Base-by-base conservation (phyloP, 78 protist species). In the Tieghemostelium lacteum region DNA sequence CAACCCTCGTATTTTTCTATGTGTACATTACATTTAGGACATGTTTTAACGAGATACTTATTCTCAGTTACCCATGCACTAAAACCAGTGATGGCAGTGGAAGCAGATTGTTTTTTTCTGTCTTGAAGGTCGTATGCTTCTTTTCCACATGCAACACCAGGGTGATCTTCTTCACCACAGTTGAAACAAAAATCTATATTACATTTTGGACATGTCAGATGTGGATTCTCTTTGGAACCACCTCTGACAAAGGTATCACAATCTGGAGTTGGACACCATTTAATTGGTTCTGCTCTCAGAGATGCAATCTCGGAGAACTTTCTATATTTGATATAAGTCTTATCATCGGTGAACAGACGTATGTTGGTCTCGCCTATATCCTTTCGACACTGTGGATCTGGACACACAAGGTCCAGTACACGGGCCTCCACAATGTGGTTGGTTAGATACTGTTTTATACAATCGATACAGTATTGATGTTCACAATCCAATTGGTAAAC, bases 1-100 rank as follows among this genome's bases (percentile, higher is more conserved):
- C 93, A 87, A 60, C 93, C 93, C 20, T 87, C 93, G 39, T 72
- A 66, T 58, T 87, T 87, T 45, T 87, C 93, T 20, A 87, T 80
- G 39, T 62, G 60, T 5, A 70, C 24, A 19, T 54, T 37, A 40
- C 88, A 80, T 24, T n/a, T 52, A 24, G 88, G 88, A 67, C 88
- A 80, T 3, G 52, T n/a, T 55, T 80, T 71, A 17, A 80, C 88
- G 29, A 36, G 28, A 52, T 52, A 29, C 0, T 34, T 67, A 57
- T 67, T 67, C 2, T n/a, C 2, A 3, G 22, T 60, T 0, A 80
- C 45, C 70, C 75, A 80, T 19, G 37, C 66, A 19, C 26, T 36
- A 33, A 67, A 80, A 1, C 28, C 69, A 0, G 40, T 14, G 6
- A 49, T 37, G 6, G 88, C 75, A 33, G 50, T 34, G 7, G 14